Conservation (phyloP, 345 rosid genomes). For the Brassica carinata region DNA sequence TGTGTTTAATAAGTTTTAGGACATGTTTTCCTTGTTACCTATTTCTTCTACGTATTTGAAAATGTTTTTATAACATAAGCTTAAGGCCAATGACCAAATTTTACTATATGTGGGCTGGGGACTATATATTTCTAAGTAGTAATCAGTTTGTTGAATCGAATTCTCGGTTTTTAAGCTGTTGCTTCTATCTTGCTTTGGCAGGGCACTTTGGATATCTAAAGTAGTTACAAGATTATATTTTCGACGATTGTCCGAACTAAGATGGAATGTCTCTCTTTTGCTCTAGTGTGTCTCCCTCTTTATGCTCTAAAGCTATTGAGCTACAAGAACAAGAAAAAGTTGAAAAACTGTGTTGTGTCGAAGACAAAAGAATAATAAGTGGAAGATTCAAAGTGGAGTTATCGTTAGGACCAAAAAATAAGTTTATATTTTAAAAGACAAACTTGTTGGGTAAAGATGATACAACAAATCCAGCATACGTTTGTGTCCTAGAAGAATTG, state of each 20-base stretch:
- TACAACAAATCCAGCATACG: constrained; percentile 39
- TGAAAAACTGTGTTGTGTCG: constrained; percentile 28
- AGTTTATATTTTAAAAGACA: neutral
- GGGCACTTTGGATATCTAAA: neutral
- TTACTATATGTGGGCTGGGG: neutral
- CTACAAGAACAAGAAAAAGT: constrained; percentile 31
- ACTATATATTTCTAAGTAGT: neutral
- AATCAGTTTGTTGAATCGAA: neutral
- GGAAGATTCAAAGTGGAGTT: constrained; percentile 41
- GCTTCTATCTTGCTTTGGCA: neutral
- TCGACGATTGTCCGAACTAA: constrained; percentile 9
- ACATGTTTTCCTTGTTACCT: neutral
- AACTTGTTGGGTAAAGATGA: constrained; percentile 44
- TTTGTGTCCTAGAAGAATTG: constrained; percentile 42
- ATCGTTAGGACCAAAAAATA: constrained; percentile 19
- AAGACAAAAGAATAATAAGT: constrained; percentile 39
- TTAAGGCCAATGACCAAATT: neutral
- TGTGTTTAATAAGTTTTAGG: neutral
- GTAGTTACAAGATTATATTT: neutral
- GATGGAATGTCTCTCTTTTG: constrained; percentile 29
- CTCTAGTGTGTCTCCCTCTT: constrained; percentile 24
- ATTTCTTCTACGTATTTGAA: neutral
- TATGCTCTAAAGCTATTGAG: constrained; percentile 31
- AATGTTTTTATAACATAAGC: neutral
- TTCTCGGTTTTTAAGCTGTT: neutral